phyloP scores from a whole-genome alignment of 805 yeast species.

The Groenewaldozyma salmanticensis region DNA sequence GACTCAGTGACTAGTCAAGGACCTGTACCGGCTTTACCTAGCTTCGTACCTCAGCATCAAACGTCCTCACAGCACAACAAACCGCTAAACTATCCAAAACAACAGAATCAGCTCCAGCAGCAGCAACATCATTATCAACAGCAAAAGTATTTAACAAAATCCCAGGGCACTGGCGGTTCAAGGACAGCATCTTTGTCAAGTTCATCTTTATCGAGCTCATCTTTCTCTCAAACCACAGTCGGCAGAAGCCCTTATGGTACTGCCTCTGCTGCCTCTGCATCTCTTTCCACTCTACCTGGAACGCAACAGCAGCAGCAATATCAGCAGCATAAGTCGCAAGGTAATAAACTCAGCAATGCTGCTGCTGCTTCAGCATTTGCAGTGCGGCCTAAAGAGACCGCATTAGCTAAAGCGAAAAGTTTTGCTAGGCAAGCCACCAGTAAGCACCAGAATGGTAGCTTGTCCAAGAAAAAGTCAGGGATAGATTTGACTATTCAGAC shows the following conservation, averaged over 20 bases:
- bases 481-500: constrained; percentile 22
- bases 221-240: not conserved
- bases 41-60: constrained; percentile 3
- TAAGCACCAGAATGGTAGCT: constrained; percentile 9
- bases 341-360: constrained; percentile 17
- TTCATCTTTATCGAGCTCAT: not conserved
- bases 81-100: not conserved
- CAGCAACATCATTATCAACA: not conserved
- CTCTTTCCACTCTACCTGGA: not conserved
- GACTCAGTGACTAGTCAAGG: not conserved
- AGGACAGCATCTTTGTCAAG: no score
- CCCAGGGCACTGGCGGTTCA: not conserved
- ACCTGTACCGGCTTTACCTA: not conserved
- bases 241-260: not conserved
- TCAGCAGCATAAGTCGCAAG: not conserved
- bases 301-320: not conserved
- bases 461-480: constrained; percentile 7
- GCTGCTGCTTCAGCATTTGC: constrained; percentile 27
- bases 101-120: not conserved
- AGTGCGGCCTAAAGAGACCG: constrained; percentile 17
- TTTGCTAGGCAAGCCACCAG: constrained; percentile 26
- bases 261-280: not conserved
- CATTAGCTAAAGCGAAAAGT: constrained; percentile 25
- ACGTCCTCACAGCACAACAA: not conserved
- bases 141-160: not conserved